Percentiles rank a stretch among this genome's conserved stretches.
Conservation (phyloP, 2,329 filamentous ascomycete species). For the Ophiostoma perfectum region DNA sequence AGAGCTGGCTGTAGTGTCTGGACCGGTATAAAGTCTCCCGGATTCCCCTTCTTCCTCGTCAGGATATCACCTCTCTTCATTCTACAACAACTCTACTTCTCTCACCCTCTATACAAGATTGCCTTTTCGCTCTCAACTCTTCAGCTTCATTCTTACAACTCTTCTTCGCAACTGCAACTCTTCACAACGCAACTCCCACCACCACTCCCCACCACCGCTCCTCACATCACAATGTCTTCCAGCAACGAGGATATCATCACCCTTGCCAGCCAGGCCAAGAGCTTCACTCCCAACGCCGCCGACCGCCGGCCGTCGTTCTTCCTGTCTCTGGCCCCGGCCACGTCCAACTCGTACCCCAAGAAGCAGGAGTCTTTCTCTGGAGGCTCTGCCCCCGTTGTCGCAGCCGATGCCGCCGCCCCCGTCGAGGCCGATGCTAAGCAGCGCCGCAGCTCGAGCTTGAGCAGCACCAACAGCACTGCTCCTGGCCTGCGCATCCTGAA, state of each 20-base stretch:
- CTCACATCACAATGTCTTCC: constrained; percentile 24
- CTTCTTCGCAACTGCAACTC: neutral
- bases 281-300: constrained; percentile 26
- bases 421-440: constrained; percentile 30
- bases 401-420: constrained; percentile 25
- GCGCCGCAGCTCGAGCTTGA: constrained; percentile 52
- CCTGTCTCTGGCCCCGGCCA: constrained; percentile 55
- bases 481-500: constrained; percentile 50
- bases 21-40: neutral
- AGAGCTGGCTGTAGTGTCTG: neutral
- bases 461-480: constrained; percentile 40
- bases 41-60: neutral
- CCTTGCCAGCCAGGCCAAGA: constrained; percentile 30
- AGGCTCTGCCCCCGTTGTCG: constrained; percentile 23
- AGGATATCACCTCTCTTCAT: too few relatives aligned
- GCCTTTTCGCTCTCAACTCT: neutral
- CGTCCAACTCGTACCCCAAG: constrained; percentile 52
- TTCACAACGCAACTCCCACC: neutral
- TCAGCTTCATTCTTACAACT: neutral
- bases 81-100: too few relatives aligned
- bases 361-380: constrained; percentile 30
- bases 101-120: neutral
- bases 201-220: neutral
- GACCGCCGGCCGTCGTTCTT: constrained; percentile 37
- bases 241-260: constrained; percentile 22